phyloP scores from a whole-genome alignment of 331 rosid genomes.

The Saraca asoca region DNA sequence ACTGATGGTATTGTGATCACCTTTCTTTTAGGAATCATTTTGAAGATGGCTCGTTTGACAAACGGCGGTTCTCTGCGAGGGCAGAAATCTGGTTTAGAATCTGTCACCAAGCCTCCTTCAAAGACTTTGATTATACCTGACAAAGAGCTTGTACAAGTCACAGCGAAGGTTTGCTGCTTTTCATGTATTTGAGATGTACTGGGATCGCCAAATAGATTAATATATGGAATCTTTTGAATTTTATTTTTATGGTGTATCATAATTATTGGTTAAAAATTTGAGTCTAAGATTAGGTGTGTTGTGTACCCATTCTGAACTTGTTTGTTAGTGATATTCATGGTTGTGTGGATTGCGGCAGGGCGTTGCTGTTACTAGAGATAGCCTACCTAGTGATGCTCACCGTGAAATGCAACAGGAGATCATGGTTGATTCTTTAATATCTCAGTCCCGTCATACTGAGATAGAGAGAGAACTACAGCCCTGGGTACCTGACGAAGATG shows the following conservation, averaged over 20 bases:
- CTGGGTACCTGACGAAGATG: constrained; percentile 92
- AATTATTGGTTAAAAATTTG: constrained; percentile 15
- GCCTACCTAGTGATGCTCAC: constrained; percentile 52
- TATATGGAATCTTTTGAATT: neutral
- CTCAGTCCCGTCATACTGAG: constrained; percentile 72
- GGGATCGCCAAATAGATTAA: too few relatives aligned
- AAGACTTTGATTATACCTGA: constrained; percentile 72
- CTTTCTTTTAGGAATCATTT: constrained; percentile 58
- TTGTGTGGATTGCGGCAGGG: constrained; percentile 56
- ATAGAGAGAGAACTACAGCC: constrained; percentile 79
- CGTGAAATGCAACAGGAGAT: constrained; percentile 65
- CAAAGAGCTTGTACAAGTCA: constrained; percentile 86
- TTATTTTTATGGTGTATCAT: constrained; percentile 10
- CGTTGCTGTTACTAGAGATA: constrained; percentile 64
- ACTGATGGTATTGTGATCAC: neutral
- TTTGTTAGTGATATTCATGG: constrained; percentile 18
- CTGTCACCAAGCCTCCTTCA: constrained; percentile 62
- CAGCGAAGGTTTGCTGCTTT: constrained; percentile 73
- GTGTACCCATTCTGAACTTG: constrained; percentile 20
- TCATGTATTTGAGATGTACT: constrained; percentile 27
- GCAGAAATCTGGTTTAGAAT: constrained; percentile 60
- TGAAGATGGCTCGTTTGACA: constrained; percentile 82
- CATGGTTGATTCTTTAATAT: constrained; percentile 80
- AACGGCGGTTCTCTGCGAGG: constrained; percentile 73
- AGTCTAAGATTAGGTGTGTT: constrained; percentile 26